Base-by-base conservation (phyloP, 108 stramenopile species). In the Conticribra guillardii region DNA sequence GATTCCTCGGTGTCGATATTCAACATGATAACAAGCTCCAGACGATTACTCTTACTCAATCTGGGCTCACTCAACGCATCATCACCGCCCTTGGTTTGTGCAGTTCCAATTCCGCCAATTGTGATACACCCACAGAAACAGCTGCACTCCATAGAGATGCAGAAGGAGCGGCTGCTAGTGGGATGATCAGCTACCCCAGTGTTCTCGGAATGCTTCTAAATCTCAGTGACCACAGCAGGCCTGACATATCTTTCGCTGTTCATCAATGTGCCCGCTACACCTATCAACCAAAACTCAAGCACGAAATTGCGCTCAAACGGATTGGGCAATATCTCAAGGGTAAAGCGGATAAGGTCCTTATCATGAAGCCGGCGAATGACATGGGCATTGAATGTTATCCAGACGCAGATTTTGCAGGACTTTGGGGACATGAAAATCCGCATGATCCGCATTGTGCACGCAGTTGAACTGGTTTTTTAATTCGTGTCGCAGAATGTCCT, bases 391-490 rank as follows among this genome's bases (percentile, higher is more conserved):
- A 88, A 21, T 77, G 60, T 19, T 84, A 64, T 75, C 85, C 37
- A 41, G 37, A 41, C 11, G 37, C 37, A 9, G 37, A 41, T 41
- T 41, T 41, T 41, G 11, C 37, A 29, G 80, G 85, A 5, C 37
- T 80, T 2, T 87, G 66, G 52, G 33, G 37, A 2, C 31, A 47
- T 45, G 81, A 84, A 31, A 37, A 69, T 18, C 15, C 26, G 15
- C 5, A 60, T 8, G 80, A 86, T 60, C 80, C 84, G 8, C 34
- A 33, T 5, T 49, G 71, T 48, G 65, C 11, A 5, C 5, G 75
- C 15, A 84, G 83, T 41, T 62, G 82, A 1, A 83, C 83, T 30
- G 86, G 86, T 18, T 84, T 75, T 52, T 52, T 87, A 46, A 80
- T 87, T 49, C 17, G 1, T 0, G 32, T 80, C 0, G 46, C 54